Percentiles rank a stretch among this genome's conserved stretches.
Evolutionary conservation across 75 land plant genomes (phyloP).

Genomic region (Picea glauca): DNA sequence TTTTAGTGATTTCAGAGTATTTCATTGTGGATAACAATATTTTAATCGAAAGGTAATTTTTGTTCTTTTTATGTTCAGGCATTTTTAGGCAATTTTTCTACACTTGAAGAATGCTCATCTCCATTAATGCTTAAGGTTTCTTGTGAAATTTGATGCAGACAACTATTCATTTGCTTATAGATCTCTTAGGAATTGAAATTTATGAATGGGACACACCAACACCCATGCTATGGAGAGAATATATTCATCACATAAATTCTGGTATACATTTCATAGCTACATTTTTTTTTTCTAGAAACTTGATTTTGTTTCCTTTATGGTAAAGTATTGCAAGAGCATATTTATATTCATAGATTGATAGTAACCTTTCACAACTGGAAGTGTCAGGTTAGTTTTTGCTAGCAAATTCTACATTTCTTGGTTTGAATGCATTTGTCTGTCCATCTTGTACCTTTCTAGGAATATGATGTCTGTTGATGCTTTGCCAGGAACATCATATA

Average conservation of each 20-base stretch:
- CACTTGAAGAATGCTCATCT: not conserved
- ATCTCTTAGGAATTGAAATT: constrained; percentile 45
- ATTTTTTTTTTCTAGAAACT: not conserved
- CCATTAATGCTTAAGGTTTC: not conserved
- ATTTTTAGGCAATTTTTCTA: not conserved
- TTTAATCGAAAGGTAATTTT: not conserved
- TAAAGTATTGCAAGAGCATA: not conserved
- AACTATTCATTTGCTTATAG: constrained; percentile 52
- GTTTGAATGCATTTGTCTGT: not conserved
- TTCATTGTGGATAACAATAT: not conserved
- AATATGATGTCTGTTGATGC: constrained; percentile 2
- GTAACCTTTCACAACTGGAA: no score
- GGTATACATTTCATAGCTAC: constrained; percentile 33
- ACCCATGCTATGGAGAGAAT: constrained; percentile 90
- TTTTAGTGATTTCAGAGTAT: not conserved
- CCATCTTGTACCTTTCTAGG: not conserved
- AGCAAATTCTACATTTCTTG: not conserved
- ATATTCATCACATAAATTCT: constrained; percentile 55
- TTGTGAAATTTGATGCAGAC: constrained; percentile 29
- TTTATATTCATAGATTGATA: not conserved
- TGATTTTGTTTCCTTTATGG: not conserved
- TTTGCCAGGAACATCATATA: constrained; percentile 52
- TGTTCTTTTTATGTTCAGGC: not conserved
- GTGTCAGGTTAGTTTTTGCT: not conserved
- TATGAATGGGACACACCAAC: constrained; percentile 93